Evolutionary conservation across 2,329 filamentous ascomycete species (phyloP), one percentile per base, ranked within the genome.

Genomic region (Colletotrichum graminicola): DNA sequence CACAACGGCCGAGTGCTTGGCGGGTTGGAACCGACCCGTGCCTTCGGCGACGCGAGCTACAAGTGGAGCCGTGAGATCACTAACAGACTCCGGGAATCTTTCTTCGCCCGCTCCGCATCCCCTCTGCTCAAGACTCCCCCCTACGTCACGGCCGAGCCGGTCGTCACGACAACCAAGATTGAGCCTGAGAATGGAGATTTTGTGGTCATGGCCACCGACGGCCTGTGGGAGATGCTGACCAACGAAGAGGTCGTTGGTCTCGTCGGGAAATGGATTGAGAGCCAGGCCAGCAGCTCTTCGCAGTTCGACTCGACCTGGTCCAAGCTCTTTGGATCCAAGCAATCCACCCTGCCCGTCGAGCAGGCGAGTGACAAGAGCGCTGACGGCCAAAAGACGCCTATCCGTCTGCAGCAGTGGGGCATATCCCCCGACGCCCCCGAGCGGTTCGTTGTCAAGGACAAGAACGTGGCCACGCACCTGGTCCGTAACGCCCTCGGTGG

Each of bases 201-300:
- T 77, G 87, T 99, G 16, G 95, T 99, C 73, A 91, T 99, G 86
- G 96, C 96, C 29, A 98, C 96, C 0, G 96, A 99, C 79, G 96
- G 96, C 5, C 87, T 99, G 0, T 99, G 96, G 96, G 96, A 99
- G 83, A 98, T 98, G 96, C 87, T 99, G 73, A 98, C 94, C 59
- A 99, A 98, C 77, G 96, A 99, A 79, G 96, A 99, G 84, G 96
- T 98, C 1, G 93, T 99, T 62, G 96, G 96, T 0, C 89, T 99
- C 2, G 96, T 99, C 5, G 97, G 95, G 21, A 94, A 97, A 81
- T 99, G 96, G 96, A 90, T 99, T 59, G 96, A 99, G 80, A 90
- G 89, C 29, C 93, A 98, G 79, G 84, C 84, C 45, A 61, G 78
- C 77, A 80, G 78, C 68, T 79, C 81, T 70, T 91, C 92, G 2